Percentiles rank a stretch among this genome's conserved stretches.
Conservation (phyloP, 228 moss, liverwort and hornwort species). For the Sphagnum fallax region DNA sequence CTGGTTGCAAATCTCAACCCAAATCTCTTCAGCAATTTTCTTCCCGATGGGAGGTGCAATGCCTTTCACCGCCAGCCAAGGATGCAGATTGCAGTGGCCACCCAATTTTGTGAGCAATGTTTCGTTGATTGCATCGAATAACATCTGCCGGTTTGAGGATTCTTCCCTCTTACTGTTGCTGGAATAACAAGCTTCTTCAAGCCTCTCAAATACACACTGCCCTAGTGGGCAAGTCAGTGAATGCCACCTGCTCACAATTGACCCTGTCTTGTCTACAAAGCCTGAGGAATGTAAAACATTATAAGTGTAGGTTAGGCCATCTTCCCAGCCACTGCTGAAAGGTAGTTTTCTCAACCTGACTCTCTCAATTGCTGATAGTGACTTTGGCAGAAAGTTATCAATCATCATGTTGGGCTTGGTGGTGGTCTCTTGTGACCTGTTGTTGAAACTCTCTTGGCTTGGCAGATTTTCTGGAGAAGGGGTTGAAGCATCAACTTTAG, state of each 20-base stretch:
- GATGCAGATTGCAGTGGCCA: slow-evolving; percentile 28
- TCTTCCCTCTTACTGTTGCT: slow-evolving; percentile 10
- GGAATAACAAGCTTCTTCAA: slow-evolving; percentile 32
- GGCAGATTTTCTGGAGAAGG: slow-evolving; percentile 8
- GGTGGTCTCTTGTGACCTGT: not conserved
- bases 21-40: slow-evolving; percentile 27
- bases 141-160: slow-evolving; percentile 32
- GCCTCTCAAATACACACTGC: slow-evolving; percentile 24
- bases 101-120: slow-evolving; percentile 36
- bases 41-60: slow-evolving; percentile 12
- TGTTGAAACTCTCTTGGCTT: slow-evolving; percentile 9
- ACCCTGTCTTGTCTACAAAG: slow-evolving; percentile 39
- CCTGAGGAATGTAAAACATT: slow-evolving; percentile 68
- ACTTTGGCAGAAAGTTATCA: slow-evolving; percentile 10
- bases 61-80: slow-evolving; percentile 29
- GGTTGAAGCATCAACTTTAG: slow-evolving; percentile 18
- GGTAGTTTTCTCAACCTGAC: slow-evolving; percentile 11
- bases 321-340: slow-evolving; percentile 19
- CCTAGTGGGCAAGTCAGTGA: slow-evolving; percentile 59
- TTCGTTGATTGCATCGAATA: slow-evolving; percentile 79
- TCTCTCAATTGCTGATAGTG: slow-evolving; percentile 11
- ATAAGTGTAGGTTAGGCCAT: slow-evolving; percentile 58
- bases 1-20: slow-evolving; percentile 25
- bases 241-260: slow-evolving; percentile 49
- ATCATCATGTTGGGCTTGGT: slow-evolving; percentile 8